Evolutionary conservation across 805 yeast genomes (phyloP), one percentile per base, ranked within the genome.

Genomic region (Priceomyces fermenticarens): DNA sequence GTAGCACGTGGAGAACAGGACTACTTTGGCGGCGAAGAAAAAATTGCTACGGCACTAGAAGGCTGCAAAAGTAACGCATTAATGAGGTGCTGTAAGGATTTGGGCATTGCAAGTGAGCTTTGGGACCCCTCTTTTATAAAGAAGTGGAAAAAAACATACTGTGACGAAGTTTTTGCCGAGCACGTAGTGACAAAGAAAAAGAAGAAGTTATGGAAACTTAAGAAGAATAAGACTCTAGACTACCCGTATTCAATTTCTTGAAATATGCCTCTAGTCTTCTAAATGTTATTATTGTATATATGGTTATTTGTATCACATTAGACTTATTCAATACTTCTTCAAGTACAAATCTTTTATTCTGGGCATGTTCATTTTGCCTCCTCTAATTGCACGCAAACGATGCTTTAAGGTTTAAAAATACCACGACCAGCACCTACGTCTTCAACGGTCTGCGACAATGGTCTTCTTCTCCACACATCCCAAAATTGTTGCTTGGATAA

Each of bases 81-180:
- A 60, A 91, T 93, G 98, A 78, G 99, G 60, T 90, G 98, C 56
- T 93, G 99, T 65, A 93, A 93, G 61, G 99, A 93, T 65, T 73
- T 93, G 54, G 98, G 98, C 3, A 85, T 93, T 49, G 99, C 97
- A 1, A 85, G 95, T 42, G 99, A 93, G 58, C 73, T 93, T 38
- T 93, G 99, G 99, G 99, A 93, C 60, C 99, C 99, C 2, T 70
- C 80, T 32, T 93, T 91, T 53, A 89, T 93, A 47, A 76, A 86
- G 51, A 51, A 54, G 26, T 70, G 70, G 67, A 70, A 70, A 47
- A 56, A 57, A 44, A 55, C 59, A 46, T 47, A 59, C 49, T 88
- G 97, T 62, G 90, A 84, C 42, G 89, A 88, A 50, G 79, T 82
- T 45, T 88, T 86, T 63, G 96, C 84, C 13, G 96, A 89, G 54